These are phyloP conservation scores for Pseudocercospora cruenta DNA, from an alignment of 2,329 filamentous ascomycete species.

Conservation along the genomic window DNA sequence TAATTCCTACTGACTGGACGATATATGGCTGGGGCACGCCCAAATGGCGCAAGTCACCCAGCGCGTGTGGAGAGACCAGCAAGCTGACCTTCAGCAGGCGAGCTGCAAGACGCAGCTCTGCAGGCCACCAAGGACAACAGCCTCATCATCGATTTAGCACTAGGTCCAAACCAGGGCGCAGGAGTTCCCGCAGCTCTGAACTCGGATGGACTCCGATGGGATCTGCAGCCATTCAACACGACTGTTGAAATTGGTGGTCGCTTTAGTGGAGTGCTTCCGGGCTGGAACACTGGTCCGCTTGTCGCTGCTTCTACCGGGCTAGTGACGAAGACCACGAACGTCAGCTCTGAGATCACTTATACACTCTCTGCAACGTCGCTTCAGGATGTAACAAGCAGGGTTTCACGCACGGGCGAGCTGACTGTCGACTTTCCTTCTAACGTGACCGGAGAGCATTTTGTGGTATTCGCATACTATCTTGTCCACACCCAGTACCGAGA, in stretches of 20 bases:
- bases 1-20: conserved; percentile 41
- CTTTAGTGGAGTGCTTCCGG: conserved; percentile 41
- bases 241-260: conserved; percentile 34
- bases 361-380: conserved; percentile 31
- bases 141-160: conserved; percentile 47
- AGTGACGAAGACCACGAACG: conserved; percentile 13
- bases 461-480: conserved; percentile 39
- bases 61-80: background rate
- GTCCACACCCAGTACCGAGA: conserved; percentile 35
- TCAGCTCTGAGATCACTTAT: conserved; percentile 23
- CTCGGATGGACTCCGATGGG: conserved; percentile 41
- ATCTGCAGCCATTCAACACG: conserved; percentile 39
- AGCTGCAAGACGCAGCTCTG: conserved; percentile 38
- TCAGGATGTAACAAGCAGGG: conserved; percentile 34
- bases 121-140: conserved; percentile 40
- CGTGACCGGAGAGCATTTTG: conserved; percentile 25
- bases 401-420: conserved; percentile 30
- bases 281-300: conserved; percentile 44
- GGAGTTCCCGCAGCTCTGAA: conserved; percentile 47
- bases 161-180: conserved; percentile 54
- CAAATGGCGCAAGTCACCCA: conserved; percentile 33
- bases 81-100: background rate
- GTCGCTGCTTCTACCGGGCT: conserved; percentile 22
- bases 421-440: conserved; percentile 27
- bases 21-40: conserved; percentile 46